Evolutionary conservation across 805 yeast genomes (phyloP), one percentile per base, ranked within the genome.

Genomic region (Candida bentonensis): DNA sequence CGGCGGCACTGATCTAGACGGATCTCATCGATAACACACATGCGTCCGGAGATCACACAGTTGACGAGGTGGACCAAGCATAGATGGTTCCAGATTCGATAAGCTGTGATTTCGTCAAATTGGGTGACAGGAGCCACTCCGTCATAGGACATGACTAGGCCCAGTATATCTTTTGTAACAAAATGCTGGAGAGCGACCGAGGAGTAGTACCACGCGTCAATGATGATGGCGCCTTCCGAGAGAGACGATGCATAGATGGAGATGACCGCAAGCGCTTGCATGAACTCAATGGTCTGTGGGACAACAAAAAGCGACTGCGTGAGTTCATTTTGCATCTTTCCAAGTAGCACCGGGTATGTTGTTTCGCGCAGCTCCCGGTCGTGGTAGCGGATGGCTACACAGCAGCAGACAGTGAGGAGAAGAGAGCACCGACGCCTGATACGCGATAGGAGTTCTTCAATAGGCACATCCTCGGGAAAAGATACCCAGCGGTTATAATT

Each of bases 401-500:
- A 67, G 56, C 87, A 80, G 47, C 82, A 75, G 0, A 78, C 69
- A 1, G 85, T 78, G 15, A 82, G 60, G n/a, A 83, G 63, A 30
- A 83, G 62, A 1, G 88, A 76, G 20, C 83, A 76, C 30, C 69
- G 66, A 15, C 52, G 52, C 21, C 54, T 47, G 36, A 82, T 66
- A 26, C 70, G 58, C 3, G 65, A 69, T 7, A 80, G 63, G 21
- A 82, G 62, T 27, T 62, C 64, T 17, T 63, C 69, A 0, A 79
- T 68, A 3, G 76, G 56, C 27, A 72, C 54, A 13, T 63, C 64
- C 23, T 70, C 70, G 0, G 88, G 86, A 42, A 82, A 75, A 44
- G 82, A 75, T 2, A 81, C 76, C 94, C 94, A 83, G 23, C 85
- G 68, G 3, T 87, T 85, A 54, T 78, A 82, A 53, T 80, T 70